Evolutionary conservation across 345 rosid species (phyloP).

Genomic region (Ailanthus altissimus): DNA sequence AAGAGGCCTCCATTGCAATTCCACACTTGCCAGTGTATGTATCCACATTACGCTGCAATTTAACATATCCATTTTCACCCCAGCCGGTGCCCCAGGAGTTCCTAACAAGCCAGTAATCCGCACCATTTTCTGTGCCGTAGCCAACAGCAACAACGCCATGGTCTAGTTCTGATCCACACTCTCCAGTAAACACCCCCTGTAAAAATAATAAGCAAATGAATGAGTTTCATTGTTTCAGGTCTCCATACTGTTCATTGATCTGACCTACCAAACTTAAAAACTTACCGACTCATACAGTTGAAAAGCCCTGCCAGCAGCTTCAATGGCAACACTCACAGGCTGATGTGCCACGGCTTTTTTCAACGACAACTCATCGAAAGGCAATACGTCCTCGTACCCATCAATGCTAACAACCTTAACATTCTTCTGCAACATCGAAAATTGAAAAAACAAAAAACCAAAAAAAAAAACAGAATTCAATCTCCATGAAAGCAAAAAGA

Average conservation of each 20-base stretch:
- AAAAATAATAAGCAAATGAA: background rate
- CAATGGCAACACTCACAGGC: constrained; percentile 94
- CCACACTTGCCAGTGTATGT: constrained; percentile 51
- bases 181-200: constrained; percentile 81
- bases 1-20: constrained; percentile 57
- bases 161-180: constrained; percentile 65
- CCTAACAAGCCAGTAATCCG: constrained; percentile 81
- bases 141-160: constrained; percentile 85
- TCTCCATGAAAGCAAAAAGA: background rate
- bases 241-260: background rate
- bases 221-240: too few species aligned
- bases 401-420: constrained; percentile 78
- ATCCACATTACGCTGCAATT: constrained; percentile 44
- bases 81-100: constrained; percentile 76
- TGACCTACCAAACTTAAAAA: background rate
- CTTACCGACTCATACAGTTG: constrained; percentile 80
- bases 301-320: constrained; percentile 79
- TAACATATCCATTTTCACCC: constrained; percentile 71
- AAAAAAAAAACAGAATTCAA: background rate
- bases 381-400: constrained; percentile 73
- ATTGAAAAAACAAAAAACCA: background rate
- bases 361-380: constrained; percentile 58
- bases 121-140: constrained; percentile 76
- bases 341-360: constrained; percentile 77
- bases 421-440: constrained; percentile 45